Evolutionary conservation across 371 early-diverging fungal genomes (phyloP), one percentile per base, ranked within the genome.

Genomic region (Mucor circinelloides): DNA sequence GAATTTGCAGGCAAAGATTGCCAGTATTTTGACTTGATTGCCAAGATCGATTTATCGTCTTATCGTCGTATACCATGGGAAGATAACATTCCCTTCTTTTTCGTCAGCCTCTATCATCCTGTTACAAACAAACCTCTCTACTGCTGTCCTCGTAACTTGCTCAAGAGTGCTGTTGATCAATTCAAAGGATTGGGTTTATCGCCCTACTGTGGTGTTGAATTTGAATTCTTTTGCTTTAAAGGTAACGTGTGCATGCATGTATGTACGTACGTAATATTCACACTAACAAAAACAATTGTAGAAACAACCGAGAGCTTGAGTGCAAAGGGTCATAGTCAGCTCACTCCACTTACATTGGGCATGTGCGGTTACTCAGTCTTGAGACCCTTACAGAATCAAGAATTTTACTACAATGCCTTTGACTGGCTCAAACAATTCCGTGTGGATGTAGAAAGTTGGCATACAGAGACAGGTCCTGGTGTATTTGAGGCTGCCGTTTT

Each of bases 401-500:
- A 85, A 6, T 94, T 89, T 71, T 94, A 90, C 70, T 79, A 90
- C 44, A 85, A 86, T 57, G 84, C 94, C 38, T 91, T 88, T 78
- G 89, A 92, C 64, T 81, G 87, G 69, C 85, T 89, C 60, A 77
- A 67, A 19, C 70, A 82, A 28, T 89, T 91, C 67, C 84, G 80
- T 6, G 80, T 93, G 15, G 88, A 89, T 30, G 70, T 95, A 2
- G 95, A 95, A 73, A 86, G 91, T 28, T 88, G 88, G 72, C 94
- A 94, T 67, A 93, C 93, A 6, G 95, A 95, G 70, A 92, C 93
- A 23, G 91, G 95, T 3, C 94, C 95, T 3, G 95, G 95, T 27
- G 93, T 94, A 1, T 93, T 88, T 73, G 94, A 95, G 67, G 93
- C 91, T 1, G 95, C 95, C 0, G 65, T 95, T 7, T 68, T 79